Base-by-base conservation (phyloP, 345 rosid genomes). In the Rhodamnia rubescens region DNA sequence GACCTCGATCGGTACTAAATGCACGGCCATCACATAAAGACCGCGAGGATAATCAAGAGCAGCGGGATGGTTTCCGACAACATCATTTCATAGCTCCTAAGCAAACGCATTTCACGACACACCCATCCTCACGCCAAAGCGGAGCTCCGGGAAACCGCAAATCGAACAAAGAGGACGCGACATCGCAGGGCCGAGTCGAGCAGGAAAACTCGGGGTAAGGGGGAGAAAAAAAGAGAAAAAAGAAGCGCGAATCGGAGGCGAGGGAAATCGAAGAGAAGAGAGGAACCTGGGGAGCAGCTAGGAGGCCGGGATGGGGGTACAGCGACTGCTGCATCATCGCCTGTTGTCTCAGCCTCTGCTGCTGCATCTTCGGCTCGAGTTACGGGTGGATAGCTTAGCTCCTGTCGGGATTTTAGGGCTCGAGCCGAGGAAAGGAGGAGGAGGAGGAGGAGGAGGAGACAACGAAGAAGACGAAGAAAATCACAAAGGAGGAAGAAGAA, bases 201-300 rank as follows among this genome's bases (percentile, higher is more conserved):
- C 44, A 22, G 22, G 51, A 57, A 29, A 55, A 49, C 54, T 4
- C 11, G 53, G 57, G 10, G 44, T 42, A 6, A 6, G 44, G 5
- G 5, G 44, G 40, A 36, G 3, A 36, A 36, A n/a, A 32, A 59
- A 59, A n/a, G n/a, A n/a, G n/a, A 11, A 49, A 11, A 11, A 49
- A 11, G 7, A 49, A 18, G 42, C 32, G 27, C 50, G 22, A 69
- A 53, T 21, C 59, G 53, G 27, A 42, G 47, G 15, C 47, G 47
- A 51, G 24, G 49, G 58, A 69, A 56, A 56, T 18, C 24, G 5
- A 2, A 80, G 40, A 27, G 12, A 21, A 69, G 40, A 44, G 51
- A 59, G 5, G 53, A 89, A 93, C 96, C 96, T 93, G 96, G 54
- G 92, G 92, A 74, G 90, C 86, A n/a, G 94, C 86, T 10, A 93